Evolutionary conservation across 2,329 filamentous ascomycete species (phyloP).

Genomic region (Tricladium varicosporioides): DNA sequence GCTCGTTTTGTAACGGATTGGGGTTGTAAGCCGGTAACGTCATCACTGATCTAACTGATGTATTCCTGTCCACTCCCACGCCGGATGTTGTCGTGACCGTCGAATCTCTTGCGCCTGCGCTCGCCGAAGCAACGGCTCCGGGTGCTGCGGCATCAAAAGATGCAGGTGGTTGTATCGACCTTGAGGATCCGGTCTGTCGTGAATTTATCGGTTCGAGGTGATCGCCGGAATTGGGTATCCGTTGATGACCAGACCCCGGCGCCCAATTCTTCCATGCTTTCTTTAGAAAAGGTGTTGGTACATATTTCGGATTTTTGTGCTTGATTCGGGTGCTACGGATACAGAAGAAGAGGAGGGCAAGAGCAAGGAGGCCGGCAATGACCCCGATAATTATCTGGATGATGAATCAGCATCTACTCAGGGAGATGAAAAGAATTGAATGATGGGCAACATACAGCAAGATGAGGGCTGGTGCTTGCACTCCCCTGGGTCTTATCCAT

Average conservation of each 20-base stretch:
- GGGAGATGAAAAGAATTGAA: not conserved
- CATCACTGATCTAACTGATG: conserved; percentile 89
- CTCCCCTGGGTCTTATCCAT: too few species aligned
- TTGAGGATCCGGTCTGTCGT: conserved; percentile 5
- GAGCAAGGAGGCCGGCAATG: conserved; percentile 19
- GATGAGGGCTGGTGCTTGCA: not conserved
- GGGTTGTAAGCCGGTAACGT: conserved; percentile 84
- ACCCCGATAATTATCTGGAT: conserved; percentile 14
- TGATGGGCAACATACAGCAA: not conserved
- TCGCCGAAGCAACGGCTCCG: conserved; percentile 4
- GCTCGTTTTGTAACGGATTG: conserved; percentile 71
- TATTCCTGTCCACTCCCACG: conserved; percentile 69
- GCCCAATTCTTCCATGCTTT: conserved; percentile 50
- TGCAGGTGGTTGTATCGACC: conserved; percentile 12
- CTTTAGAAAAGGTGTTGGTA: conserved; percentile 50
- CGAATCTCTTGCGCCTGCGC: not conserved
- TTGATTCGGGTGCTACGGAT: conserved; percentile 41
- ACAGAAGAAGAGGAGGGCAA: conserved; percentile 21
- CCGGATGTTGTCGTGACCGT: conserved; percentile 11
- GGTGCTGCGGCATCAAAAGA: conserved; percentile 15
- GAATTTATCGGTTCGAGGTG: conserved; percentile 40
- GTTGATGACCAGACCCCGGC: conserved; percentile 28
- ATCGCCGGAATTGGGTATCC: conserved; percentile 33
- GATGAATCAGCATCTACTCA: not conserved
- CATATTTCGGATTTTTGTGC: conserved; percentile 47